These are phyloP conservation scores for Penicillium salamii DNA, from an alignment of 495 filamentous ascomycete genomes.

Conservation along the genomic window DNA sequence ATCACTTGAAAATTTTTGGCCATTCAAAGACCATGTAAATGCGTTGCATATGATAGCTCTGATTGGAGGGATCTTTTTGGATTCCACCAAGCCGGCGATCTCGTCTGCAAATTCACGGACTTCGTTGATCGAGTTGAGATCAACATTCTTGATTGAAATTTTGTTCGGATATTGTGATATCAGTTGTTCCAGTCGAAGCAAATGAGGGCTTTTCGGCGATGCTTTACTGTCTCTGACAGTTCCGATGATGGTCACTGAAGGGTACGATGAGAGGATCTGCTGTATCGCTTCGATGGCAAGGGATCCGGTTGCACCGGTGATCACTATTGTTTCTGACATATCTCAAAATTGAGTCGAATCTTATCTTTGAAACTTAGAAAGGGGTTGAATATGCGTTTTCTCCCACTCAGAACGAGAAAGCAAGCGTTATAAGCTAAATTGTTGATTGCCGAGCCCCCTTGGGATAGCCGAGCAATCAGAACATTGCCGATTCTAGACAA, in stretches of 20 bases:
- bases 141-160: slow-evolving; percentile 30
- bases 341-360: too few species aligned
- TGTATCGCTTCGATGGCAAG: slow-evolving; percentile 33
- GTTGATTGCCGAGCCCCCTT: too few species aligned
- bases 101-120: slow-evolving; percentile 34
- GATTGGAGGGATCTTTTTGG: slow-evolving; percentile 38
- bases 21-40: slow-evolving; percentile 28
- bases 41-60: slow-evolving; percentile 44
- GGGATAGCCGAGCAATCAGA: too few species aligned
- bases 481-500: too few species aligned
- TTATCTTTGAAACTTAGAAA: too few species aligned
- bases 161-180: background rate
- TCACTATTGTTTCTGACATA: slow-evolving; percentile 34
- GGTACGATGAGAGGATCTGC: slow-evolving; percentile 29
- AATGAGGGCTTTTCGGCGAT: background rate
- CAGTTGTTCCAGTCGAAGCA: background rate
- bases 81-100: slow-evolving; percentile 24
- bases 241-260: slow-evolving; percentile 35
- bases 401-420: too few species aligned
- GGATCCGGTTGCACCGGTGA: slow-evolving; percentile 48
- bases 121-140: slow-evolving; percentile 35
- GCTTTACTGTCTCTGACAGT: slow-evolving; percentile 37
- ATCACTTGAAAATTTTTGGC: slow-evolving; percentile 26
- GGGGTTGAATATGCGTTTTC: too few species aligned
- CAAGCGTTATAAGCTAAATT: too few species aligned